Conservation (phyloP, 345 rosid species). For the Xanthoceras sorbifolium region DNA sequence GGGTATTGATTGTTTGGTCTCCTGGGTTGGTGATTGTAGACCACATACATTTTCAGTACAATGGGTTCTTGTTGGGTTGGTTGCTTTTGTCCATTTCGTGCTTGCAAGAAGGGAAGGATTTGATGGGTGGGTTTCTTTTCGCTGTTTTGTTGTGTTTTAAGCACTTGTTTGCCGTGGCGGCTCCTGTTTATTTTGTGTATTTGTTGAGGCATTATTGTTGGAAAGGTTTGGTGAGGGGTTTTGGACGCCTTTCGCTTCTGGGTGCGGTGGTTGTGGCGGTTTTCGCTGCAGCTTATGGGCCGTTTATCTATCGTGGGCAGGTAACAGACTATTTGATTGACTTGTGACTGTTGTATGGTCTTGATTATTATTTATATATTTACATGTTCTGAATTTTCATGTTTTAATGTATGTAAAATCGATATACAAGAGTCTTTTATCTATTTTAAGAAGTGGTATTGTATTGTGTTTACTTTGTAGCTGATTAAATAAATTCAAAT, state of each 20-base stretch:
- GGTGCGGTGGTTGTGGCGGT: constrained; percentile 67
- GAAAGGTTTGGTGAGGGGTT: constrained; percentile 55
- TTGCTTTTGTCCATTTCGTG: constrained; percentile 77
- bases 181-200: constrained; percentile 88
- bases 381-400: neutral
- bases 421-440: neutral
- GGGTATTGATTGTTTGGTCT: constrained; percentile 76
- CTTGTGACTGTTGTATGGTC: neutral
- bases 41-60: constrained; percentile 93
- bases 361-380: constrained; percentile 1
- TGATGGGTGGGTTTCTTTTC: constrained; percentile 79
- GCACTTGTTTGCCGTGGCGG: constrained; percentile 94
- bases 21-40: constrained; percentile 85
- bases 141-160: constrained; percentile 82
- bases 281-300: constrained; percentile 75
- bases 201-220: constrained; percentile 83
- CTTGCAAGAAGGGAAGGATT: constrained; percentile 74
- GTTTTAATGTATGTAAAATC: constrained; percentile 6
- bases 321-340: constrained; percentile 30
- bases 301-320: constrained; percentile 79
- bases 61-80: constrained; percentile 82
- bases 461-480: neutral
- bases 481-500: neutral
- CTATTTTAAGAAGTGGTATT: neutral
- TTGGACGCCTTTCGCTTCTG: constrained; percentile 48